Conservation (phyloP, 768 basidiomycete genomes). For the Dacryopinax primogenitus region DNA sequence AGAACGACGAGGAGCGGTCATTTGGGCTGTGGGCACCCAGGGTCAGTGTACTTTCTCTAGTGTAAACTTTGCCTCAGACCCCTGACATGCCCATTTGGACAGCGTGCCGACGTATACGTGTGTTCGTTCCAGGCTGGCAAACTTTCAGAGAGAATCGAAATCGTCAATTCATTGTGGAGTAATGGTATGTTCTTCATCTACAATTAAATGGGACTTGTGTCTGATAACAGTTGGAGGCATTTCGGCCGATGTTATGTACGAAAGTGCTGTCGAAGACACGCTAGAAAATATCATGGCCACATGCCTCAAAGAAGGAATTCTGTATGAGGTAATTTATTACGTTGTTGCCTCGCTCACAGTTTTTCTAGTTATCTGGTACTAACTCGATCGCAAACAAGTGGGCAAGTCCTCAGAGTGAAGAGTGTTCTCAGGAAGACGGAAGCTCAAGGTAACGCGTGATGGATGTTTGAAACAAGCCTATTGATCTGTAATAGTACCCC, state of each 20-base stretch:
- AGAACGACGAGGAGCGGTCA: conserved; percentile 50
- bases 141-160: conserved; percentile 63
- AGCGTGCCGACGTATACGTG: conserved; percentile 54
- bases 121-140: conserved; percentile 65
- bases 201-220: neutral
- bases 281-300: conserved; percentile 54
- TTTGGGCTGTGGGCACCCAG: conserved; percentile 87
- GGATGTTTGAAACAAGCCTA: neutral
- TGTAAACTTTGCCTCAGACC: neutral
- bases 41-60: conserved; percentile 33
- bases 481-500: neutral
- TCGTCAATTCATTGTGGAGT: conserved; percentile 64
- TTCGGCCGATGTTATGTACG: conserved; percentile 71
- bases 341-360: neutral
- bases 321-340: conserved; percentile 38
- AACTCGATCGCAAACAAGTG: neutral
- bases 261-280: conserved; percentile 47
- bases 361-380: neutral
- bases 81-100: too few relatives aligned
- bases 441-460: neutral
- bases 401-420: neutral
- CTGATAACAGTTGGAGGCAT: too few relatives aligned
- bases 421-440: conserved; percentile 3
- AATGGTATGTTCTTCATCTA: conserved; percentile 39
- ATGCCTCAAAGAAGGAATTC: conserved; percentile 68